phyloP scores from a whole-genome alignment of 2,329 filamentous ascomycete genomes.

The Fusarium coffeatum region DNA sequence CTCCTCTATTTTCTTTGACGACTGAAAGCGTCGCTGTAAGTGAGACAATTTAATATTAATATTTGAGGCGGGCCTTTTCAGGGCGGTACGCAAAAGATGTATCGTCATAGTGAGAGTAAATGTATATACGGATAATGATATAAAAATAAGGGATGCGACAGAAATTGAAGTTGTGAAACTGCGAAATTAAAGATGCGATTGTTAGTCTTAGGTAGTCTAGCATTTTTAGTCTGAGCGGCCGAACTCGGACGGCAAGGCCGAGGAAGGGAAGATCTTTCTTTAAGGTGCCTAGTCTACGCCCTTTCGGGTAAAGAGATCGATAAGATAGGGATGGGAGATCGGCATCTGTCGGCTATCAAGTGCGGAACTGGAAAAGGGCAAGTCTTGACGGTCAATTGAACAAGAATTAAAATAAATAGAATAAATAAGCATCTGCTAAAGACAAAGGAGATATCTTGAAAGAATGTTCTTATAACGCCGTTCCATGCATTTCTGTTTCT shows the following conservation, averaged over 20 bases:
- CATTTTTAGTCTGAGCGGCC: constrained; percentile 19
- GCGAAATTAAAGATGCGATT: constrained; percentile 18
- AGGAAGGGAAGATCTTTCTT: background rate
- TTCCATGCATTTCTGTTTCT: background rate
- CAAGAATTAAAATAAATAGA: background rate
- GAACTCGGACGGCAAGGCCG: constrained; percentile 38
- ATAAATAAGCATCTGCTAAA: background rate
- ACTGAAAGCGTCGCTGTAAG: constrained; percentile 36
- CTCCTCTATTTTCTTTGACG: constrained; percentile 31
- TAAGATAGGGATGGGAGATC: constrained; percentile 25
- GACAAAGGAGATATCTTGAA: constrained; percentile 43
- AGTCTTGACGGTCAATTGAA: constrained; percentile 52
- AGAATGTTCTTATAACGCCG: constrained; percentile 7
- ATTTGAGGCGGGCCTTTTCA: constrained; percentile 21
- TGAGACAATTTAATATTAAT: constrained; percentile 18
- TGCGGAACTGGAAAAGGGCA: constrained; percentile 34
- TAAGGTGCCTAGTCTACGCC: background rate
- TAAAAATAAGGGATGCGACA: background rate
- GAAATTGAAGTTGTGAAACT: constrained; percentile 5
- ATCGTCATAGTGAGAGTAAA: constrained; percentile 28
- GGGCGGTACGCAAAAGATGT: constrained; percentile 33
- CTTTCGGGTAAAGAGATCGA: constrained; percentile 5
- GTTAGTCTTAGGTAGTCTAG: background rate
- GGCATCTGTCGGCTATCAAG: constrained; percentile 25
- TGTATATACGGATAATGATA: background rate